These are phyloP conservation scores for Sapria himalayana DNA, from an alignment of 345 rosid genomes.

Conservation along the genomic window DNA sequence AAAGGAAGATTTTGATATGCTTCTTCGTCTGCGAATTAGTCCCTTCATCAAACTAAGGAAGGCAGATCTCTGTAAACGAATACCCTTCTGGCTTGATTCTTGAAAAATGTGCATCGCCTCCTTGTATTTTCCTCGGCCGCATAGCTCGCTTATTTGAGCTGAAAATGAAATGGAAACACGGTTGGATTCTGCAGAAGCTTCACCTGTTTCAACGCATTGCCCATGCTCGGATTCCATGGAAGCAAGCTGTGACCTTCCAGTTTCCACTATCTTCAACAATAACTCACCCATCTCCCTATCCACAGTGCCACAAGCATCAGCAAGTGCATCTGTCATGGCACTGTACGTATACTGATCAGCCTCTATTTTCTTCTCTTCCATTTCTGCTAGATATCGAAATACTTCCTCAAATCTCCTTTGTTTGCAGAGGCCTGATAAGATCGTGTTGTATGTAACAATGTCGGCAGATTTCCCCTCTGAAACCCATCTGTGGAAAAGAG, in stretches of 20 bases:
- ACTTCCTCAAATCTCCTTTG: slow-evolving; percentile 55
- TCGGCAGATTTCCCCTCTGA: slow-evolving; percentile 36
- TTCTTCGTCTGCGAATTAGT: slow-evolving; percentile 32
- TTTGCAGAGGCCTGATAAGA: slow-evolving; percentile 51
- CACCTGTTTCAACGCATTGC: slow-evolving; percentile 6
- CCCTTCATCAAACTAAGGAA: slow-evolving; percentile 32
- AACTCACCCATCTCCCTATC: slow-evolving; percentile 36
- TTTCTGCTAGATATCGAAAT: slow-evolving; percentile 37
- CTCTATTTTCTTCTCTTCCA: slow-evolving; percentile 37
- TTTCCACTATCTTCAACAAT: slow-evolving; percentile 23
- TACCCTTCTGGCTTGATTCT: slow-evolving; percentile 20
- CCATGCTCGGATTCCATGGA: slow-evolving; percentile 11
- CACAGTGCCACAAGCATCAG: slow-evolving; percentile 37
- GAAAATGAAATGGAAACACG: slow-evolving; percentile 23
- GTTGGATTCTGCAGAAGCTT: slow-evolving; percentile 16
- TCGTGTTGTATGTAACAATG: slow-evolving; percentile 53
- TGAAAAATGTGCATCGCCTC: slow-evolving; percentile 24
- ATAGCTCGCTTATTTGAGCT: slow-evolving; percentile 45
- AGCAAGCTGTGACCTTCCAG: slow-evolving; percentile 19
- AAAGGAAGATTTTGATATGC: slow-evolving; percentile 17
- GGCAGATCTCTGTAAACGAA: slow-evolving; percentile 17
- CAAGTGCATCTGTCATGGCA: slow-evolving; percentile 27
- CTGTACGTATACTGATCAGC: slow-evolving; percentile 54
- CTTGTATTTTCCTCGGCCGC: slow-evolving; percentile 36
- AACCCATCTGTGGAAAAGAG: slow-evolving; percentile 46